Evolutionary conservation across 2,329 filamentous ascomycete species (phyloP), one percentile per base, ranked within the genome.

Genomic region (Cladosporium austrohemisphaericum): DNA sequence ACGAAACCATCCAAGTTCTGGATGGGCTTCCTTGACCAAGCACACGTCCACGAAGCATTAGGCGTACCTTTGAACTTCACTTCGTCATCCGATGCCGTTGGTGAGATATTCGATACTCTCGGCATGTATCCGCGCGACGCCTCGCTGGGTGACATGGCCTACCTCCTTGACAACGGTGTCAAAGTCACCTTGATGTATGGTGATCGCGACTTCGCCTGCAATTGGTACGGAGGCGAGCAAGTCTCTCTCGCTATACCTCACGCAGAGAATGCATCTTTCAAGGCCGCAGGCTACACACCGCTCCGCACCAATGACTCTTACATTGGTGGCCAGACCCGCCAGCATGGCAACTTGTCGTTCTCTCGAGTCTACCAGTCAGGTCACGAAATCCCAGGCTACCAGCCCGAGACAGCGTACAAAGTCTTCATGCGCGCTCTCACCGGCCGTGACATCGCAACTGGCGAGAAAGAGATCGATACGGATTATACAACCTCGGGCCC

Each of bases 161-260:
- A 64, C 13, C 60, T 77, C 14, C 63, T 77, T 14, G 59, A 62
- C 23, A 60, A 67, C 4, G 70, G 71, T 28, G 62, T 76, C 41
- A 70, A 80, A 16, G 78, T 93, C 19, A 82, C 84, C 5, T 69
- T 93, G 52, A 77, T 90, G 49, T 88, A 92, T 62, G 81, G 81
- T 7, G 80, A 84, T 55, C 74, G 76, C 25, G 78, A 81, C 56
- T 76, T 75, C 55, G 74, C 77, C 43, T 78, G 76, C 60, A 65
- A 66, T 53, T 67, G 64, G 65, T 65, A 65, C 31, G 60, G 63
- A 37, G 63, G 63, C 22, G 58, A 67, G 44, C 62, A 63, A 6
- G 54, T 68, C 29, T 63, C 60, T 9, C 55, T 65, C 2, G 62
- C 60, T 2, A 77, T 78, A 26, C 64, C 73, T 23, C 73, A 76